Evolutionary conservation across 768 basidiomycete genomes (phyloP).

Genomic region (Naganishia vishniacii): DNA sequence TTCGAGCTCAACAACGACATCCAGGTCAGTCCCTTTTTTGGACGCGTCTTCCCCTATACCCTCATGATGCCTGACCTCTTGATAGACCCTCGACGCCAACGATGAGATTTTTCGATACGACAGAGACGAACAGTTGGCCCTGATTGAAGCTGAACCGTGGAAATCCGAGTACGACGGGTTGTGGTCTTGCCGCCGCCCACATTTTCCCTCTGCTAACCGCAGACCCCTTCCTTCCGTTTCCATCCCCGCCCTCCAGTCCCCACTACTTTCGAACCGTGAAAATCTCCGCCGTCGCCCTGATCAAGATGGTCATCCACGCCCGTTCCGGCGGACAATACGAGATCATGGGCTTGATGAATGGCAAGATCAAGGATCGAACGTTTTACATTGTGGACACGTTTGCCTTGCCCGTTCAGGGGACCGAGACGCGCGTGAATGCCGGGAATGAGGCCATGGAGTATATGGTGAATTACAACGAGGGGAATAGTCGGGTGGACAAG

Average conservation of each 20-base stretch:
- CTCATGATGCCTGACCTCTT: background rate
- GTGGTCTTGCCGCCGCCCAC: too few relatives aligned
- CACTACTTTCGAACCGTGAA: constrained; percentile 53
- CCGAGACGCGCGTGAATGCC: constrained; percentile 95
- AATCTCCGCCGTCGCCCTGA: constrained; percentile 54
- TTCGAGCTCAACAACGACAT: constrained; percentile 51
- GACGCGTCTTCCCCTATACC: too few relatives aligned
- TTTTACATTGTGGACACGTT: constrained; percentile 86
- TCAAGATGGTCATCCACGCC: constrained; percentile 67
- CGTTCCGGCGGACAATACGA: constrained; percentile 95
- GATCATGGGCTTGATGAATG: constrained; percentile 99
- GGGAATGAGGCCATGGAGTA: constrained; percentile 94
- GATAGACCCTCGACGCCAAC: constrained; percentile 37
- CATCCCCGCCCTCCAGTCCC: constrained; percentile 41
- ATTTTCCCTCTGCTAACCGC: background rate
- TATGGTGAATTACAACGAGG: constrained; percentile 88
- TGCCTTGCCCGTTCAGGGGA: constrained; percentile 93
- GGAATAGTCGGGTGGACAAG: constrained; percentile 66
- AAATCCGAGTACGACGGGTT: constrained; percentile 65
- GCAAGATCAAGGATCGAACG: constrained; percentile 62
- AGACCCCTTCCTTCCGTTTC: background rate
- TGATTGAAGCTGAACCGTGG: constrained; percentile 75
- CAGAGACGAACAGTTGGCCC: constrained; percentile 43
- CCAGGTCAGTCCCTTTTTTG: constrained; percentile 28
- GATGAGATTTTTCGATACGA: constrained; percentile 49